phyloP scores from a whole-genome alignment of 2,329 filamentous ascomycete species.

The Alternaria brassicicola region DNA sequence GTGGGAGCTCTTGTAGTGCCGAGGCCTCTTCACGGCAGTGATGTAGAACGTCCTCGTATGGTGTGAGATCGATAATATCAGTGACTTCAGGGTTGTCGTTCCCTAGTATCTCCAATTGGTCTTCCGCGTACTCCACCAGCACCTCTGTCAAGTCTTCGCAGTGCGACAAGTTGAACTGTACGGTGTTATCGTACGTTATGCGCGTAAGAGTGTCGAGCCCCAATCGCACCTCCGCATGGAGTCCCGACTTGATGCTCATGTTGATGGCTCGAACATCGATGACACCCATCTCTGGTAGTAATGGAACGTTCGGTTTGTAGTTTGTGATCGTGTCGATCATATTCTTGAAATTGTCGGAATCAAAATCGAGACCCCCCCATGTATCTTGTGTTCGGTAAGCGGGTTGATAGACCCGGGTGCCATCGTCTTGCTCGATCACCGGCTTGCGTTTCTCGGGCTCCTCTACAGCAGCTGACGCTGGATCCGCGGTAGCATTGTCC shows the following conservation, averaged over 20 bases:
- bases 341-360: slow-evolving; percentile 68
- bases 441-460: slow-evolving; percentile 31
- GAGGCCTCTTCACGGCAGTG: slow-evolving; percentile 77
- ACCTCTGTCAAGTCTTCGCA: slow-evolving; percentile 85
- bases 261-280: slow-evolving; percentile 91
- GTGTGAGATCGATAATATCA: slow-evolving; percentile 79
- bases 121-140: slow-evolving; percentile 87
- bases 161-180: slow-evolving; percentile 44
- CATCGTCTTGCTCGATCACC: slow-evolving; percentile 37
- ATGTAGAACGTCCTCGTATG: slow-evolving; percentile 87
- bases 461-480: slow-evolving; percentile 20
- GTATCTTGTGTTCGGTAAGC: slow-evolving; percentile 34
- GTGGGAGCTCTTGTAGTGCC: slow-evolving; percentile 71
- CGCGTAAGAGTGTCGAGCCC: slow-evolving; percentile 83
- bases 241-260: slow-evolving; percentile 86
- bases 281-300: slow-evolving; percentile 77
- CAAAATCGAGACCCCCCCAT: slow-evolving; percentile 51
- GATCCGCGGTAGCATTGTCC: slow-evolving; percentile 24
- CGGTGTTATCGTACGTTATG: slow-evolving; percentile 61
- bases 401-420: slow-evolving; percentile 38
- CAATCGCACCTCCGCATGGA: slow-evolving; percentile 86
- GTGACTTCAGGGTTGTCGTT: slow-evolving; percentile 86
- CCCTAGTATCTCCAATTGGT: slow-evolving; percentile 82
- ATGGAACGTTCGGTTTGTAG: slow-evolving; percentile 76
- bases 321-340: slow-evolving; percentile 70